A percentile compares a stretch with the other conserved stretches of the same genome.
Conservation (phyloP, 768 basidiomycete species). For the Mycena olivaceomarginata region DNA sequence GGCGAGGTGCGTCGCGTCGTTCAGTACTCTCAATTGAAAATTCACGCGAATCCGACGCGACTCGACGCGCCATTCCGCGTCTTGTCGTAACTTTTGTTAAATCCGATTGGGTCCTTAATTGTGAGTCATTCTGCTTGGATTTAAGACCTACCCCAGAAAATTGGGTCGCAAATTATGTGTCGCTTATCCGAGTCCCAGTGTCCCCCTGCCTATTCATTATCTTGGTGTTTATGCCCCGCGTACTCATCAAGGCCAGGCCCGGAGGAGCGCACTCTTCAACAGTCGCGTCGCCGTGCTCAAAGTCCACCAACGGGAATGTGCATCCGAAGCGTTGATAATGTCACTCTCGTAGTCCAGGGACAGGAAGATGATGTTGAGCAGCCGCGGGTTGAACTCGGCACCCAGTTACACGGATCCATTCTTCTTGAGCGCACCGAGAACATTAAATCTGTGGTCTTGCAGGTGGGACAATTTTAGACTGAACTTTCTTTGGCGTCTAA, state of each 20-base stretch:
- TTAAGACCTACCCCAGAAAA: too few species aligned
- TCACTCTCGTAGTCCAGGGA: neutral
- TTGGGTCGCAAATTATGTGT: neutral
- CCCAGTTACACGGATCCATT: neutral
- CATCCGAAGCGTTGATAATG: neutral
- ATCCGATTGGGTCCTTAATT: too few species aligned
- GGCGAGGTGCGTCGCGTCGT: too few species aligned
- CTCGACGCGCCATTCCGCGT: too few species aligned
- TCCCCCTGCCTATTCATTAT: neutral
- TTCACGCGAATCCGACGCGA: too few species aligned
- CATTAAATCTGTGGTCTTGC: conserved; percentile 19
- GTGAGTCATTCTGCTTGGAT: too few species aligned
- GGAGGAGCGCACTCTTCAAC: neutral
- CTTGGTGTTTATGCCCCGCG: neutral
- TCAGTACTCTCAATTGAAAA: too few species aligned
- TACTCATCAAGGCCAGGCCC: neutral
- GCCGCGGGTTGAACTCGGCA: neutral
- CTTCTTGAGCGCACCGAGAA: conserved; percentile 8
- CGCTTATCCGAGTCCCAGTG: neutral
- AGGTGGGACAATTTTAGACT: neutral
- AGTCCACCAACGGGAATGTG: neutral
- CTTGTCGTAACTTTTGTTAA: too few species aligned
- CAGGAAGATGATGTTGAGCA: neutral
- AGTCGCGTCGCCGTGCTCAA: neutral
- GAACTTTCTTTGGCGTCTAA: neutral